These are phyloP conservation scores for Ophiostoma pallidulum DNA, from an alignment of 2,329 filamentous ascomycete species.

Conservation along the genomic window DNA sequence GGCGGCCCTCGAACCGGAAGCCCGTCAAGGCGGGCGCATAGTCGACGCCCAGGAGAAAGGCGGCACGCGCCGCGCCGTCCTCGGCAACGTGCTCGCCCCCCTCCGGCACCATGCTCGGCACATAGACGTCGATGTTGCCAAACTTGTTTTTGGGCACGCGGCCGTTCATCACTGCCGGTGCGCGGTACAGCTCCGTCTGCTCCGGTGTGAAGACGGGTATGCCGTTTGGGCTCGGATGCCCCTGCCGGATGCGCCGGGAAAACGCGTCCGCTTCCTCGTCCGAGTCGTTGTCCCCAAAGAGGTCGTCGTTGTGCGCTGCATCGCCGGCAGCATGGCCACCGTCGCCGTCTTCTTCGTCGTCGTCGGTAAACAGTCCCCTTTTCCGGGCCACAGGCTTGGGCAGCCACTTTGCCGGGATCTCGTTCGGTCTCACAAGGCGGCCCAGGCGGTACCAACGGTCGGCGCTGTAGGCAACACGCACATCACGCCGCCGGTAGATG, in stretches of 20 bases:
- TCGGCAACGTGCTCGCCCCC: conserved; percentile 66
- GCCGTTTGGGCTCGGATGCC: conserved; percentile 27
- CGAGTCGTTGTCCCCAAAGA: conserved; percentile 26
- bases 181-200: conserved; percentile 63
- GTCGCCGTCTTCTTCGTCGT: conserved; percentile 13
- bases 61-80: conserved; percentile 57
- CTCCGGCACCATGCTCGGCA: conserved; percentile 78
- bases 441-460: conserved; percentile 91
- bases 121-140: conserved; percentile 89
- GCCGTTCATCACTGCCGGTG: conserved; percentile 67
- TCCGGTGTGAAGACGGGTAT: conserved; percentile 51
- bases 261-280: conserved; percentile 28
- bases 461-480: conserved; percentile 65
- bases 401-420: conserved; percentile 74
- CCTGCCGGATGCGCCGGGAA: conserved; percentile 31
- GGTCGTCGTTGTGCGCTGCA: background rate
- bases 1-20: conserved; percentile 76
- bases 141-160: conserved; percentile 82
- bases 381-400: conserved; percentile 33
- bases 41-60: conserved; percentile 67
- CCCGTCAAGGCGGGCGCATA: conserved; percentile 85
- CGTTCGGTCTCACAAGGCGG: conserved; percentile 64
- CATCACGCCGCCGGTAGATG: conserved; percentile 74
- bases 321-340: background rate
- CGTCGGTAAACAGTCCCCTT: conserved; percentile 18